Evolutionary conservation across 768 basidiomycete genomes (phyloP), one percentile per base, ranked within the genome.

Genomic region (Mycena amicta): DNA sequence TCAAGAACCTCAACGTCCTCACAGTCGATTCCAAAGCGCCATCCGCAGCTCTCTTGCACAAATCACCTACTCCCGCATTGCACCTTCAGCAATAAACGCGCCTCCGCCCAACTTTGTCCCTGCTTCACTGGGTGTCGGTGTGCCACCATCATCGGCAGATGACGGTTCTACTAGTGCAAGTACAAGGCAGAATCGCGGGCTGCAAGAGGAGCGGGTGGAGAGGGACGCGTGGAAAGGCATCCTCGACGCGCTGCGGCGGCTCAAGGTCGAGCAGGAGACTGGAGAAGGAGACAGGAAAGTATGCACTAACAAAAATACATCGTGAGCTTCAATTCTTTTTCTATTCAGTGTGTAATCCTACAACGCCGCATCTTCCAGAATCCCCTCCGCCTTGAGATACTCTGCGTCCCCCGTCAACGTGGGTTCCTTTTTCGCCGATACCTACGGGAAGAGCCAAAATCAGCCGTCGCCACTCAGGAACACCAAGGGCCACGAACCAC

Each of bases 41-140:
- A 82, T 93, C 57, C 87, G 91, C 37, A 89, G 90, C 15, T 88
- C 88, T 3, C 77, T 93, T 59, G 90, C 91, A 18, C 90, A 92
- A 64, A 88, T 93, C 58, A 81, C 90, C 12, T 85, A 89, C 66
- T 88, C 90, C 11, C 86, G 90, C 63, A 90, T 93, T 67, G 88
- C 91, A 40, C 90, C 91, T 8, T 89, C 90, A n/a, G 87, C 90
- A n/a, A 91, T 93, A 66, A 88, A 87, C 50, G 90, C 91, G 1
- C 90, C 90, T 30, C 82, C 85, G 5, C 81, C 80, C 0, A 84
- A 83, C 26, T 90, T 91, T 68, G 75, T 92, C 11, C 91, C 90
- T 5, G 87, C 90, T 3, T 87, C 89, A 5, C 83, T 91, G 16
- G 91, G 91, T 5, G 89, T 92, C 13, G 88, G 89, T 3, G 79